These are phyloP conservation scores for Fusarium decemcellulare DNA, from an alignment of 2,329 filamentous ascomycete genomes.

Conservation along the genomic window DNA sequence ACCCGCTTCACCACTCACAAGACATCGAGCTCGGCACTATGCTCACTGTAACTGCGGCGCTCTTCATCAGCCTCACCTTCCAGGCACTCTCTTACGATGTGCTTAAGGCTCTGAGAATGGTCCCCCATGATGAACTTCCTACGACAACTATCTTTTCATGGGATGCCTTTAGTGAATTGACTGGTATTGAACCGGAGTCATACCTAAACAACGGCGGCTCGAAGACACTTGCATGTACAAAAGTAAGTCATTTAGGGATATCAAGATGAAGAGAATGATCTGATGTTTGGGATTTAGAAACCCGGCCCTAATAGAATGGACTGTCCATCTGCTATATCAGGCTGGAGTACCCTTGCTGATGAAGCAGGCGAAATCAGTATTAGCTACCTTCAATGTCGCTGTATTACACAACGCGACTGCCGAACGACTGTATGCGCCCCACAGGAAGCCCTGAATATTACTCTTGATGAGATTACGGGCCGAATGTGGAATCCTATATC, in stretches of 20 bases:
- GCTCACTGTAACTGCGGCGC: no score
- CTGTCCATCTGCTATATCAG: conserved; percentile 37
- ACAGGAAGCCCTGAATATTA: conserved; percentile 1
- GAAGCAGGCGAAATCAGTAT: conserved; percentile 18
- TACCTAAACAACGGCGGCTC: neutral
- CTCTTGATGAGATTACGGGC: conserved; percentile 23
- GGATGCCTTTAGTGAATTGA: neutral
- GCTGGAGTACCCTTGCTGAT: conserved; percentile 24
- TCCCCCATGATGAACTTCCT: no score
- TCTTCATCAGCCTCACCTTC: no score
- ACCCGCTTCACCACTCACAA: no score
- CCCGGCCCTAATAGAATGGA: conserved; percentile 34
- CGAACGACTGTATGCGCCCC: conserved; percentile 40
- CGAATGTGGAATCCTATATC: conserved; percentile 45
- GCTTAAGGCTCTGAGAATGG: no score
- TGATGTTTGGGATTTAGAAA: conserved; percentile 12
- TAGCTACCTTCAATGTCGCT: conserved; percentile 23
- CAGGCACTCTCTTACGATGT: no score
- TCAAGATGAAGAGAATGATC: neutral
- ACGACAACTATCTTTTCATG: no score
- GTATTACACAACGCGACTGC: conserved; percentile 15
- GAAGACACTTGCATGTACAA: neutral
- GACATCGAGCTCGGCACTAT: no score
- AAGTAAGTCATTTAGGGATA: neutral
- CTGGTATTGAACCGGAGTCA: neutral